Base-by-base conservation (phyloP, 495 filamentous ascomycete genomes). In the Aspergillus leporis region DNA sequence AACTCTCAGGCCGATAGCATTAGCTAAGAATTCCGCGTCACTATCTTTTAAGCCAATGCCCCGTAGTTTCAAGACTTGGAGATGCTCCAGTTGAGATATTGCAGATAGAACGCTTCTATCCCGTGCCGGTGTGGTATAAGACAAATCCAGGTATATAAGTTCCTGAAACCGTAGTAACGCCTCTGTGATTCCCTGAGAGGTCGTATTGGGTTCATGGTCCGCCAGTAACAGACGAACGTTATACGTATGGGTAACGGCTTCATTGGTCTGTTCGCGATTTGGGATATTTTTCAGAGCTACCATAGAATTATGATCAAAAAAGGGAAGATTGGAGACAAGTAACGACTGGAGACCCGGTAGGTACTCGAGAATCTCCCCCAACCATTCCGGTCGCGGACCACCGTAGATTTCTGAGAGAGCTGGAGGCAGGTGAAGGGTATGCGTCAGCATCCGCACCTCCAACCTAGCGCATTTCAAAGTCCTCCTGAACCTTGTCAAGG, bases 371-470 rank as follows among this genome's bases (percentile, higher is more conserved):
- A 88, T 75, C 57, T 89, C 84, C 49, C 79, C 73, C 19, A 89
- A 72, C 86, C 86, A 89, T 51, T 78, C 81, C 12, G 77, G 74
- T 55, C 83, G 81, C 5, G 85, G 84, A 13, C 84, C 82, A 60
- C 80, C 84, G 69, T 87, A 89, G 45, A 87, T 81, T 65, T 89
- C 86, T 7, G 84, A 83, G 23, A 86, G 74, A 18, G 86, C 85
- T 14, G 86, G 85, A 13, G 85, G 85, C n/a, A 89, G 74, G 69
- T 88, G 84, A 34, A 89, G 76, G 0, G 86, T 89, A 63, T 87
- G 86, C 14, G 83, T 87, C 31, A 86, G 67, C 45, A 77, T 72
- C 25, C 84, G 72, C 19, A 87, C 81, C 53, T 78, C 73, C 47
- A 73, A 66, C 22, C 86, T 74, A 7, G 83, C 80, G 71, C 78